phyloP scores from a whole-genome alignment of 805 yeast genomes.

The Torulaspora quercuum region DNA sequence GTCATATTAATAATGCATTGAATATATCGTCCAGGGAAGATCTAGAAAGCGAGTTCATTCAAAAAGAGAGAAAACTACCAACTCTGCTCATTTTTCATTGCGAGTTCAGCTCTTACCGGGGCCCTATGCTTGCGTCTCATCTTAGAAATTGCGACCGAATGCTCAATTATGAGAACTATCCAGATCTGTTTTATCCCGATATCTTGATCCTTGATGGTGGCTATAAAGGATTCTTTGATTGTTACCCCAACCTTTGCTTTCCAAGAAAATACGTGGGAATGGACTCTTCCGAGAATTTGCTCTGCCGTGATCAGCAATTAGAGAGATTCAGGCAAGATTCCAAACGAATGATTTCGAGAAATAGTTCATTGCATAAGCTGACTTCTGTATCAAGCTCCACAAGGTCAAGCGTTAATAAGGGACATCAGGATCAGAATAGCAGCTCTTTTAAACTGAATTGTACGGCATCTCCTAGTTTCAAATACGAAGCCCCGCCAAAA shows the following conservation, averaged over 20 bases:
- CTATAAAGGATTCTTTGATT: conserved; percentile 70
- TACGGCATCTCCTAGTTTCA: conserved; percentile 14
- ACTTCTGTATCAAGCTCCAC: conserved; percentile 22
- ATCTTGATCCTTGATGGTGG: conserved; percentile 89
- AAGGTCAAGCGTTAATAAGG: conserved; percentile 12
- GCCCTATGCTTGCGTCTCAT: conserved; percentile 90
- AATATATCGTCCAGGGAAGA: conserved; percentile 70
- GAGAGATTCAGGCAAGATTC: conserved; percentile 48
- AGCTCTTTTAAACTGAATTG: conserved; percentile 8
- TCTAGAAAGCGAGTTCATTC: conserved; percentile 55
- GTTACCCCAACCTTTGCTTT: conserved; percentile 54
- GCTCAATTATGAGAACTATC: conserved; percentile 70
- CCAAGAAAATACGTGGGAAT: conserved; percentile 84
- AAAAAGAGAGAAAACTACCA: conserved; percentile 16
- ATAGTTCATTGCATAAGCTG: conserved; percentile 33
- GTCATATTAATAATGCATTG: conserved; percentile 81
- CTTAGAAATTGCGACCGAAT: conserved; percentile 79
- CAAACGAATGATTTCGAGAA: conserved; percentile 36
- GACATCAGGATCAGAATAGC: conserved; percentile 3
- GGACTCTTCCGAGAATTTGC: conserved; percentile 46
- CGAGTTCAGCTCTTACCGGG: conserved; percentile 87
- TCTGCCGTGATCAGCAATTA: conserved; percentile 50
- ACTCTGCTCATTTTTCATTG: conserved; percentile 82
- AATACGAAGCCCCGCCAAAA: conserved; percentile 31
- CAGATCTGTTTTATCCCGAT: conserved; percentile 82